Evolutionary conservation across 164 flowering plant species (phyloP).

Genomic region (Piper betle): DNA sequence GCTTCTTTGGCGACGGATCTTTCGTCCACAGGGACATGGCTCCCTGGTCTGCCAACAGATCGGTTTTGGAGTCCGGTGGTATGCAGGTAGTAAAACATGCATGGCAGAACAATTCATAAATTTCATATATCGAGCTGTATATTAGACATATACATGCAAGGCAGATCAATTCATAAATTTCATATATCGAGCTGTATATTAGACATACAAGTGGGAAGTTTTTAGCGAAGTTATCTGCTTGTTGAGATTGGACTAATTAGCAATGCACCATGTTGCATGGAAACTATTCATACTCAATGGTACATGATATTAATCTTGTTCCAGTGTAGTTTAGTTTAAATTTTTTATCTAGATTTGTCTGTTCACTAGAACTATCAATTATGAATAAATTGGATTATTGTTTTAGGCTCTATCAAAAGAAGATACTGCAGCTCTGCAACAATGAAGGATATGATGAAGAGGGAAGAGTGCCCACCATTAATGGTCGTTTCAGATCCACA

Average conservation of each 20-base stretch:
- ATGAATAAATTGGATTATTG: not conserved
- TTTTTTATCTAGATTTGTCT: not conserved
- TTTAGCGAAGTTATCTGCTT: too few species aligned
- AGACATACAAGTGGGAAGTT: too few species aligned
- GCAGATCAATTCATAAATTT: too few species aligned
- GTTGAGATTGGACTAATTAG: not conserved
- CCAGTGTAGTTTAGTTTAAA: not conserved
- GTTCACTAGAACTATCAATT: not conserved
- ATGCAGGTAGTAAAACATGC: slow-evolving; percentile 98
- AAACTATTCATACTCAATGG: too few species aligned
- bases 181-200: too few species aligned
- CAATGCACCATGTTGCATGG: not conserved
- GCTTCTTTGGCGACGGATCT: slow-evolving; percentile 82
- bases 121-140: too few species aligned
- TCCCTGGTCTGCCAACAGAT: slow-evolving; percentile 52
- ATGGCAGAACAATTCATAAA: too few species aligned
- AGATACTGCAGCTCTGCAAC: slow-evolving; percentile 49
- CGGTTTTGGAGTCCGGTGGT: slow-evolving; percentile 60
- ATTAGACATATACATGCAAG: too few species aligned
- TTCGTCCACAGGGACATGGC: slow-evolving; percentile 64
- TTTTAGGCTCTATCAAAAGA: slow-evolving; percentile 62
- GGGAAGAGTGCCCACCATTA: slow-evolving; percentile 90
- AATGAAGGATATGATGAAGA: slow-evolving; percentile 71
- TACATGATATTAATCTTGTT: not conserved
- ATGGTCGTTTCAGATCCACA: slow-evolving; percentile 70